phyloP scores from a whole-genome alignment of 192 early-diverging fungal genomes.

The Phycomyces blakesleeanus region DNA sequence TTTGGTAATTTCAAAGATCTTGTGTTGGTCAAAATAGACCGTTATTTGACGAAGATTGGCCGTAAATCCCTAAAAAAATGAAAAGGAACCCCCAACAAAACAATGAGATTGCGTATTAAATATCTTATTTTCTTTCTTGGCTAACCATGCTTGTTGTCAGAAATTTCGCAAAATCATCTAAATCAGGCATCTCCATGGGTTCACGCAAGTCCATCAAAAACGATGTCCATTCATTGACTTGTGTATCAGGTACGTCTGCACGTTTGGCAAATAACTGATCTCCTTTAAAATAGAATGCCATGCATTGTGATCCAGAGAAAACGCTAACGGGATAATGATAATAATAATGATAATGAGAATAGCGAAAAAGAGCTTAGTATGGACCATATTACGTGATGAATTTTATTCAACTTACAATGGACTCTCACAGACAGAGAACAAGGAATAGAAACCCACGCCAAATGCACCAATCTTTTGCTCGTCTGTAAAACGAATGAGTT shows the following conservation, averaged over 20 bases:
- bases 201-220: conserved; percentile 79
- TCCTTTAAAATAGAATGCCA: conserved; percentile 87
- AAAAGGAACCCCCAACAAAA: no score
- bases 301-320: conserved; percentile 67
- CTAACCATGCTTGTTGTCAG: conserved; percentile 51
- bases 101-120: neutral
- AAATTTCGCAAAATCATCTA: conserved; percentile 62
- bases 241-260: conserved; percentile 43
- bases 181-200: conserved; percentile 64
- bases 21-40: conserved; percentile 59
- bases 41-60: conserved; percentile 61
- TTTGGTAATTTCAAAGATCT: conserved; percentile 61
- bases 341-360: no score
- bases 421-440: conserved; percentile 87
- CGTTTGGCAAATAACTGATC: conserved; percentile 84
- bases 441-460: conserved; percentile 82
- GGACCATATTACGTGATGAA: no score
- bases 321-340: conserved; percentile 48
- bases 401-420: conserved; percentile 60
- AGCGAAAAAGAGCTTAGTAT: no score
- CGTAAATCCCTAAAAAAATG: conserved; percentile 62
- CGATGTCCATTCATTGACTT: conserved; percentile 57
- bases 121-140: neutral
- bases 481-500: conserved; percentile 11
- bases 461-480: conserved; percentile 72